Evolutionary conservation across 768 basidiomycete species (phyloP).

Genomic region (Tubosaeta sp.): DNA sequence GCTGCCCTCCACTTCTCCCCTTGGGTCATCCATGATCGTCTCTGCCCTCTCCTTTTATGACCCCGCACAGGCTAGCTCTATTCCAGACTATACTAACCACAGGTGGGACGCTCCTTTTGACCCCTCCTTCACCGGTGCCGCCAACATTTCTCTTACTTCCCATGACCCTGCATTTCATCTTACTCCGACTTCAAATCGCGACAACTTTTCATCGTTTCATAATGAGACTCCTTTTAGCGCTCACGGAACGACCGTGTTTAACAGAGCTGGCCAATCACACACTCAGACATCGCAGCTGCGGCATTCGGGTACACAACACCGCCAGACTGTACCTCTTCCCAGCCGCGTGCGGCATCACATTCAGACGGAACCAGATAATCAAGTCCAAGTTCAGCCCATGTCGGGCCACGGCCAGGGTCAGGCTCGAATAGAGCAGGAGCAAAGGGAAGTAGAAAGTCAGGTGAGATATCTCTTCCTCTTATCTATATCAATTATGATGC

Average conservation of each 20-base stretch:
- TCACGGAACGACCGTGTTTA: too few relatives aligned
- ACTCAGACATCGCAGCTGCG: not conserved
- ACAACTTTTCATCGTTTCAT: constrained; percentile 2
- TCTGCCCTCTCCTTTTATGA: constrained; percentile 53
- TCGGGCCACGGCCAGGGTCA: not conserved
- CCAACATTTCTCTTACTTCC: not conserved
- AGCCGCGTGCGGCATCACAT: not conserved
- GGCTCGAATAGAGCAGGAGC: constrained; percentile 3
- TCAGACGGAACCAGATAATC: not conserved
- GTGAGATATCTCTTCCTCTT: constrained; percentile 1
- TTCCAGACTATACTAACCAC: constrained; percentile 40
- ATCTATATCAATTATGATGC: not conserved
- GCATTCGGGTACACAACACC: constrained; percentile 4
- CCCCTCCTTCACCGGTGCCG: constrained; percentile 6
- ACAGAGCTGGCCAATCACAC: not conserved
- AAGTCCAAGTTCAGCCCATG: not conserved
- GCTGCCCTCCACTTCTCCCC: not conserved
- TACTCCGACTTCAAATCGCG: not conserved
- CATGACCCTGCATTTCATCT: not conserved
- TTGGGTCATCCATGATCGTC: constrained; percentile 44
- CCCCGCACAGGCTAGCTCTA: constrained; percentile 35
- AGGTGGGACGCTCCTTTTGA: constrained; percentile 21
- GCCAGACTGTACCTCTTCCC: constrained; percentile 9
- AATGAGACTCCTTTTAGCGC: not conserved
- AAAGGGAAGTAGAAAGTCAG: constrained; percentile 1